phyloP scores from a whole-genome alignment of 768 basidiomycete species.

The Panaeolus papilionaceus region DNA sequence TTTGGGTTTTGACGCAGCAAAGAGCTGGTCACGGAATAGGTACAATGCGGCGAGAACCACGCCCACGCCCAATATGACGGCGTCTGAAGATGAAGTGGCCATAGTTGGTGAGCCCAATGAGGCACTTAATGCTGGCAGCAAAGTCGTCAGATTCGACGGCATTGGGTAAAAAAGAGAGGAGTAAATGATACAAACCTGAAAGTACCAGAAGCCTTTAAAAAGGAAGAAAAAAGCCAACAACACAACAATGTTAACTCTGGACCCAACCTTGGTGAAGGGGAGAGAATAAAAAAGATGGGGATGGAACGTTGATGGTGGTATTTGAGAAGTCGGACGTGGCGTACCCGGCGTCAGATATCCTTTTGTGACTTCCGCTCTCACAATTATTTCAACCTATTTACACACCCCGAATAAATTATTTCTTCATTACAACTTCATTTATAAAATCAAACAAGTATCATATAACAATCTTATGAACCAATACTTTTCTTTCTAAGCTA shows the following conservation, averaged over 20 bases:
- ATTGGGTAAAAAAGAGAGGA: slow-evolving; percentile 30
- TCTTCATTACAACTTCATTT: background rate
- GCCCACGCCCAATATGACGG: slow-evolving; percentile 74
- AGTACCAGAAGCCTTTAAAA: slow-evolving; percentile 32
- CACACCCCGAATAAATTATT: background rate
- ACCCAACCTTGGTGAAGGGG: slow-evolving; percentile 22
- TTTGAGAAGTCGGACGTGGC: slow-evolving; percentile 34
- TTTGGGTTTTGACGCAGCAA: slow-evolving; percentile 71
- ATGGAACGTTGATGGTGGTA: slow-evolving; percentile 29
- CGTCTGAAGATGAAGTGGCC: slow-evolving; percentile 70
- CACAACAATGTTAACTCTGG: slow-evolving; percentile 21
- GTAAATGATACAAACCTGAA: slow-evolving; percentile 34
- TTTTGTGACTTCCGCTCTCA: slow-evolving; percentile 21
- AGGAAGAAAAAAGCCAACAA: background rate
- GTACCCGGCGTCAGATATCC: slow-evolving; percentile 25
- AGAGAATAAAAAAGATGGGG: slow-evolving; percentile 26
- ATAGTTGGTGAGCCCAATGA: slow-evolving; percentile 54
- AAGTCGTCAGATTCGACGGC: slow-evolving; percentile 45
- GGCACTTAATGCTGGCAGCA: slow-evolving; percentile 45
- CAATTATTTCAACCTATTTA: slow-evolving; percentile 22
- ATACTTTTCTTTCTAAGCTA: background rate
- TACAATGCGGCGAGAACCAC: slow-evolving; percentile 79
- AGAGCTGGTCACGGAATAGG: slow-evolving; percentile 85
- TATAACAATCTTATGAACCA: background rate
- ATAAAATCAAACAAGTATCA: background rate